Evolutionary conservation across 805 yeast genomes (phyloP).

Genomic region (Ogataea wickerhamii): DNA sequence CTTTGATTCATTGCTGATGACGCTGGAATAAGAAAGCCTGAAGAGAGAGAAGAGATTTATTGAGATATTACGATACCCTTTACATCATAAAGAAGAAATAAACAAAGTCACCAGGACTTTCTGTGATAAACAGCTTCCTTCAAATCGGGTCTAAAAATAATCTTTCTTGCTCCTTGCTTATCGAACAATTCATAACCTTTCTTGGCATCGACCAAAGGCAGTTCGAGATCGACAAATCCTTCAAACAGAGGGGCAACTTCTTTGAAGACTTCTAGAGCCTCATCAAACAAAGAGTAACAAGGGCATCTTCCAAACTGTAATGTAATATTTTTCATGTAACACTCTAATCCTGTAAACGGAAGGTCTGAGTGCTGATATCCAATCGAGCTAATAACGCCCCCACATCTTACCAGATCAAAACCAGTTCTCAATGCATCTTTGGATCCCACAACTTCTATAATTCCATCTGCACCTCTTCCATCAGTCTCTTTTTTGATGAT

Average conservation of each 20-base stretch:
- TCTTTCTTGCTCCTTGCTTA: conserved; percentile 50
- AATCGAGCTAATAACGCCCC: conserved; percentile 54
- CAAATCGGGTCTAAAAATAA: conserved; percentile 37
- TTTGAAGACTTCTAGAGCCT: conserved; percentile 47
- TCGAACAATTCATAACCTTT: conserved; percentile 52
- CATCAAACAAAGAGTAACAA: conserved; percentile 52
- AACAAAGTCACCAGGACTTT: not conserved
- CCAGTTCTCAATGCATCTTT: conserved; percentile 48
- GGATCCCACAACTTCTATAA: conserved; percentile 58
- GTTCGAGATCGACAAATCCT: conserved; percentile 48
- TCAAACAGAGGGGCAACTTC: conserved; percentile 41
- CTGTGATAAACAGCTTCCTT: conserved; percentile 12
- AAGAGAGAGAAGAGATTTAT: too few relatives aligned
- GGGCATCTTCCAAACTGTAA: conserved; percentile 65
- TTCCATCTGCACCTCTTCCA: conserved; percentile 56
- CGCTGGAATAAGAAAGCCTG: too few relatives aligned
- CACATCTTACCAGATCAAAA: conserved; percentile 51
- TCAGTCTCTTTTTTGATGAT: conserved; percentile 37
- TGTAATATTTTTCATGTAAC: conserved; percentile 53
- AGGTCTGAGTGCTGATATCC: conserved; percentile 59
- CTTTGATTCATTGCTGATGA: too few relatives aligned
- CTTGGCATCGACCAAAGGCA: conserved; percentile 42
- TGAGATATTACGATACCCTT: too few relatives aligned
- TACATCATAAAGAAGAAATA: too few relatives aligned
- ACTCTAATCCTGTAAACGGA: conserved; percentile 55